Conservation (phyloP, 345 rosid genomes). For the Tarenaya hassleriana region DNA sequence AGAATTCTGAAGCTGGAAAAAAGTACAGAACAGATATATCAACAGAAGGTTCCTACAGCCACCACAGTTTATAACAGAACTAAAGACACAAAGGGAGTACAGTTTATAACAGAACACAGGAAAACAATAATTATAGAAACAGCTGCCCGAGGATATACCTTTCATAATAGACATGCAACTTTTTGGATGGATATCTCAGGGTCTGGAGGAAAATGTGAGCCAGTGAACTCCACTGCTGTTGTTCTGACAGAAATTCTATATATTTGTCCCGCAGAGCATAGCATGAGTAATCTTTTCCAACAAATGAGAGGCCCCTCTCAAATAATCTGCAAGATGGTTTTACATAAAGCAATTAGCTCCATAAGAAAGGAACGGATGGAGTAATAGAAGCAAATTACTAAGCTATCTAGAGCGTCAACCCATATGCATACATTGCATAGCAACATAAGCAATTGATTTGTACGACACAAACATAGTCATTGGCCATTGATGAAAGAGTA, state of each 20-base stretch:
- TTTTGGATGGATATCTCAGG: constrained; percentile 68
- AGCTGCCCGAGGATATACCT: constrained; percentile 37
- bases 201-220: constrained; percentile 61
- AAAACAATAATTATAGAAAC: constrained; percentile 1
- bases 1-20: constrained; percentile 68
- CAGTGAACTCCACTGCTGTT: constrained; percentile 59
- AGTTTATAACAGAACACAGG: not conserved
- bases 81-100: not conserved
- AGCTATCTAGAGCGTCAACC: not conserved
- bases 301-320: constrained; percentile 64
- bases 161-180: constrained; percentile 54
- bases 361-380: not conserved
- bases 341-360: not conserved
- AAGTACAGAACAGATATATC: constrained; percentile 6
- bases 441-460: not conserved
- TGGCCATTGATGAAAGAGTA: too few species aligned
- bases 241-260: constrained; percentile 53
- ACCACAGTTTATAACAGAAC: not conserved
- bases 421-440: not conserved
- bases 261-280: constrained; percentile 75
- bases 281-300: constrained; percentile 79
- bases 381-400: not conserved
- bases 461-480: too few species aligned
- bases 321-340: constrained; percentile 48
- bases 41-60: constrained; percentile 7